A percentile compares a stretch with the other conserved stretches of the same genome.
phyloP scores from a whole-genome alignment of 768 basidiomycete genomes.

The Rhodocollybia butyracea region DNA sequence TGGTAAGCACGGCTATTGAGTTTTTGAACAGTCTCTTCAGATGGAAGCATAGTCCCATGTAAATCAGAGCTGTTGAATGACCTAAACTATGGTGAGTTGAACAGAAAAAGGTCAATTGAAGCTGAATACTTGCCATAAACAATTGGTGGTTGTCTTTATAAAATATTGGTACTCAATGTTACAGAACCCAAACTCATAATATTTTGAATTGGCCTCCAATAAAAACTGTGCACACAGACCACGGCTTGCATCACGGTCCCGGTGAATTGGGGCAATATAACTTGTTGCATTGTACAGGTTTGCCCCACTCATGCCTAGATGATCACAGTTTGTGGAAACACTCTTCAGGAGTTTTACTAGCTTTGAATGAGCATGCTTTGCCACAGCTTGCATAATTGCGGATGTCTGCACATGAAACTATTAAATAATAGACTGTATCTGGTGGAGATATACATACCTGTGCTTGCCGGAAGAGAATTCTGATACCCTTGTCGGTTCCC shows the following conservation, averaged over 20 bases:
- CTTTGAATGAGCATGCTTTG: background rate
- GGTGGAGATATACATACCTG: background rate
- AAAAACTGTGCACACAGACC: background rate
- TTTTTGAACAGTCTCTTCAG: background rate
- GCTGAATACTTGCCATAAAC: background rate
- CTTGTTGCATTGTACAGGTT: background rate
- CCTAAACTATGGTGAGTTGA: background rate
- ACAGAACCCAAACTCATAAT: background rate
- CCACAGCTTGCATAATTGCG: background rate
- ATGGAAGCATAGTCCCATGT: background rate
- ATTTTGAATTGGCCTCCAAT: background rate
- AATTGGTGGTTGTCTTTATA: background rate
- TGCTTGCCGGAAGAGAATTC: background rate
- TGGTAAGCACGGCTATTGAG: background rate
- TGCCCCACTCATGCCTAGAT: background rate
- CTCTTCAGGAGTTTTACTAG: background rate
- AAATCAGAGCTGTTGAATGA: background rate
- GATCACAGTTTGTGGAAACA: background rate
- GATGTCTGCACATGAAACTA: background rate
- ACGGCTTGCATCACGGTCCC: background rate
- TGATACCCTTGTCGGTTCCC: background rate
- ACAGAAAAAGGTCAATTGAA: background rate
- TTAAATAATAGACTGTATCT: background rate
- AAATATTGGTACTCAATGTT: background rate
- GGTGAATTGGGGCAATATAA: background rate